These are phyloP conservation scores for Globisporangium cederbergense DNA, from an alignment of 352 stramenopile genomes.

Conservation along the genomic window DNA sequence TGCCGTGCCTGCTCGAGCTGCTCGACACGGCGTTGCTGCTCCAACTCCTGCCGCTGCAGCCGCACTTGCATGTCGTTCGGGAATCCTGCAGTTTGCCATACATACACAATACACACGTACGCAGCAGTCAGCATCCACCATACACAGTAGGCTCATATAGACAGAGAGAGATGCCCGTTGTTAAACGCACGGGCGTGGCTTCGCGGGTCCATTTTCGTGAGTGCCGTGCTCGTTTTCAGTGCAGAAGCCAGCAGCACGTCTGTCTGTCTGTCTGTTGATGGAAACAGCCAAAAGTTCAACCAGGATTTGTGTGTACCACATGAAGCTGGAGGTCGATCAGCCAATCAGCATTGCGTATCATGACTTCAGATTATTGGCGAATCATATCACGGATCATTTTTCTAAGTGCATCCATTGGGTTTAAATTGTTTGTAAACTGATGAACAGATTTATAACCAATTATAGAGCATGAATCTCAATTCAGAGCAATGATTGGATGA, in stretches of 20 bases:
- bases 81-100: constrained; percentile 10
- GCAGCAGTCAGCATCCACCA: not conserved
- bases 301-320: not conserved
- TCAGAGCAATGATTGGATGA: not conserved
- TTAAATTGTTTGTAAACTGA: too few relatives aligned
- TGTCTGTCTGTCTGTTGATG: constrained; percentile 12
- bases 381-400: not conserved
- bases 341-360: not conserved
- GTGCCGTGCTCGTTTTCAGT: not conserved
- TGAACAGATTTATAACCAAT: constrained; percentile 7
- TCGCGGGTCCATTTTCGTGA: constrained; percentile 15
- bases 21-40: constrained; percentile 31
- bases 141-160: not conserved
- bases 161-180: not conserved
- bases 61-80: constrained; percentile 14
- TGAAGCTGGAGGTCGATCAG: not conserved
- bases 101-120: not conserved
- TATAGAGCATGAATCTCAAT: not conserved
- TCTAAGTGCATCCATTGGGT: too few relatives aligned
- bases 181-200: not conserved
- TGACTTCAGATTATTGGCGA: not conserved
- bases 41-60: constrained; percentile 27
- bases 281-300: constrained; percentile 22
- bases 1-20: constrained; percentile 41
- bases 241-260: not conserved